These are phyloP conservation scores for Crepidotus variabilis DNA, from an alignment of 768 basidiomycete species.

Conservation along the genomic window DNA sequence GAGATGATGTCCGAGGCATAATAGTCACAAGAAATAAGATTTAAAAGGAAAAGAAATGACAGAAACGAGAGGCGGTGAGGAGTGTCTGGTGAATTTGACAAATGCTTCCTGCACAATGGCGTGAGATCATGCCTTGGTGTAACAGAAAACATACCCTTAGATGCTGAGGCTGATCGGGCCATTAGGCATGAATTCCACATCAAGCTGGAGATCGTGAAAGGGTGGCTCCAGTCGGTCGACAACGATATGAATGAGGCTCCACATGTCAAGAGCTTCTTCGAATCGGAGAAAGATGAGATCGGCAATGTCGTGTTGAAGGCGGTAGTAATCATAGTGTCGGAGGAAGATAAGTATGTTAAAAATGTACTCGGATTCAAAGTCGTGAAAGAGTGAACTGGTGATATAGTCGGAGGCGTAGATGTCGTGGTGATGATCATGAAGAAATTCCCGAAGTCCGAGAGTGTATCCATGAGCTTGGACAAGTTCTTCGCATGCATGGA, in stretches of 20 bases:
- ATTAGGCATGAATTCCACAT: neutral
- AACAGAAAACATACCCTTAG: no score
- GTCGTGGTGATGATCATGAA: neutral
- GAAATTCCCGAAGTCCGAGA: neutral
- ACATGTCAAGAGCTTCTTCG: neutral
- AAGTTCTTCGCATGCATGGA: neutral
- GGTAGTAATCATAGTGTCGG: neutral
- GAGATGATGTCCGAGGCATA: no score
- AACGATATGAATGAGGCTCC: neutral
- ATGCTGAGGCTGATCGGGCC: no score
- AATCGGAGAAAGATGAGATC: neutral
- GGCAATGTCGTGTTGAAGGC: neutral
- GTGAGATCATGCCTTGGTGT: no score
- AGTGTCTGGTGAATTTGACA: no score
- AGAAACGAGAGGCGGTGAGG: no score
- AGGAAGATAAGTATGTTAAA: neutral
- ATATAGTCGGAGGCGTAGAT: neutral
- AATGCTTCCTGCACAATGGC: no score
- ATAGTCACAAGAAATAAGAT: no score
- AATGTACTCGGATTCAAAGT: neutral
- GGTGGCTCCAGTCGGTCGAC: neutral
- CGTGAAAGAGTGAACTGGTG: neutral
- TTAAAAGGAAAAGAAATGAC: no score
- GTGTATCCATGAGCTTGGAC: neutral
- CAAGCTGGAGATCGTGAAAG: neutral